Evolutionary conservation across 1,284 basidiomycete genomes (phyloP).

Genomic region (Cronartium quercuum): DNA sequence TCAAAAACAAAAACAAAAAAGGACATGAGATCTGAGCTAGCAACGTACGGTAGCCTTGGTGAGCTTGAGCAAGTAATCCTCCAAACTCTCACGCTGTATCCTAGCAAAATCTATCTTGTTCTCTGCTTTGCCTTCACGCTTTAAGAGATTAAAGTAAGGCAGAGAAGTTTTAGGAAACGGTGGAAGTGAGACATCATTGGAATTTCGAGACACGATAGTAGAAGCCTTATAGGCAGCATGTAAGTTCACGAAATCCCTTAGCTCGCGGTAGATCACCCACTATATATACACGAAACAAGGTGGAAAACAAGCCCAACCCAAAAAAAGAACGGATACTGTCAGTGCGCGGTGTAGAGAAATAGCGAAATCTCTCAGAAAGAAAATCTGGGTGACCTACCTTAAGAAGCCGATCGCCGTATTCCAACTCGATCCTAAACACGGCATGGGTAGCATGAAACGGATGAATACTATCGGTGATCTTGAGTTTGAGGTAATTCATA

Average conservation of each 20-base stretch:
- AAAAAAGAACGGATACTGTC: not conserved
- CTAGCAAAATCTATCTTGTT: constrained; percentile 64
- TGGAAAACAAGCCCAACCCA: not conserved
- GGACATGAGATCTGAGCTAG: not conserved
- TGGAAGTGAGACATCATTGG: constrained; percentile 68
- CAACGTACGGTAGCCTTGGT: constrained; percentile 71
- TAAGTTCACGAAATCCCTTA: constrained; percentile 83
- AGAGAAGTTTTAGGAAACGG: constrained; percentile 82
- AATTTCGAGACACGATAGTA: constrained; percentile 55
- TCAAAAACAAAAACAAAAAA: not conserved
- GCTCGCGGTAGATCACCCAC: constrained; percentile 80
- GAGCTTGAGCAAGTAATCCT: constrained; percentile 81
- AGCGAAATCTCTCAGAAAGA: not conserved
- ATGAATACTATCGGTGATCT: constrained; percentile 77
- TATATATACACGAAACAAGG: not conserved
- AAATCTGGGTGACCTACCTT: constrained; percentile 7
- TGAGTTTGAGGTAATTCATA: constrained; percentile 75
- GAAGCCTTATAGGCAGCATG: constrained; percentile 87
- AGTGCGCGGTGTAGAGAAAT: constrained; percentile 14
- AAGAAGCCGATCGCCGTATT: constrained; percentile 48
- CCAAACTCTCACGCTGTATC: constrained; percentile 70
- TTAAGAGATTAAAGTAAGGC: constrained; percentile 74
- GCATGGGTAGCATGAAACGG: constrained; percentile 69
- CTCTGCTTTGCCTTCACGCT: constrained; percentile 44
- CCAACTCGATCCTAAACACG: constrained; percentile 75